Conservation (phyloP, 805 yeast species). For the Yarrowia sp. region DNA sequence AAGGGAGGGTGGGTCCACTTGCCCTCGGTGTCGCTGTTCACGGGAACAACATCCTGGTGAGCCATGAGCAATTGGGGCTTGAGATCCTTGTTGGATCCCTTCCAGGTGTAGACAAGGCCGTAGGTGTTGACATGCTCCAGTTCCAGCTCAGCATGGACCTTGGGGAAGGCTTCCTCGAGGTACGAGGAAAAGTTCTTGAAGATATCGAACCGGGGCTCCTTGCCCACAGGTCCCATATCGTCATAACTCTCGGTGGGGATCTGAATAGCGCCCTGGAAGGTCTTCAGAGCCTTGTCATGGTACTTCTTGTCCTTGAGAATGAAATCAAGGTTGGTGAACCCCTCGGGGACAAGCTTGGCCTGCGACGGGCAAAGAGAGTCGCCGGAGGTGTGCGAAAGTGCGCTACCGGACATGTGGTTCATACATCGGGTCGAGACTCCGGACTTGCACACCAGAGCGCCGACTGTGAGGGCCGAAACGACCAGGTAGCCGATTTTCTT, state of each 20-base stretch:
- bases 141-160: slow-evolving; percentile 56
- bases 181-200: slow-evolving; percentile 61
- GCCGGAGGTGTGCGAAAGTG: not conserved
- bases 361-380: slow-evolving; percentile 24
- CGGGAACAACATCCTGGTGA: slow-evolving; percentile 84
- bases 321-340: slow-evolving; percentile 12
- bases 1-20: slow-evolving; percentile 76
- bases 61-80: slow-evolving; percentile 76
- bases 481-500: slow-evolving; percentile 20
- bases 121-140: slow-evolving; percentile 65
- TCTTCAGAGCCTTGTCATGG: slow-evolving; percentile 13
- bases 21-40: slow-evolving; percentile 59
- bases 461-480: slow-evolving; percentile 18
- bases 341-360: slow-evolving; percentile 3
- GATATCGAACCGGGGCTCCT: slow-evolving; percentile 58
- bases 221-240: slow-evolving; percentile 57
- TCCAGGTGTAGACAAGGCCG: slow-evolving; percentile 69
- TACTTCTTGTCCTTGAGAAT: slow-evolving; percentile 23
- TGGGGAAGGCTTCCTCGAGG: slow-evolving; percentile 62
- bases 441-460: slow-evolving; percentile 17
- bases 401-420: slow-evolving; percentile 12
- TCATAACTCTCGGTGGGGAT: slow-evolving; percentile 72
- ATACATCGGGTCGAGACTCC: slow-evolving; percentile 12
- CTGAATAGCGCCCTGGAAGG: slow-evolving; percentile 59
- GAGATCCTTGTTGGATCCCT: slow-evolving; percentile 58